Evolutionary conservation across 2,329 filamentous ascomycete species (phyloP), one percentile per base, ranked within the genome.

Genomic region (Pyrenochaeta sp.): DNA sequence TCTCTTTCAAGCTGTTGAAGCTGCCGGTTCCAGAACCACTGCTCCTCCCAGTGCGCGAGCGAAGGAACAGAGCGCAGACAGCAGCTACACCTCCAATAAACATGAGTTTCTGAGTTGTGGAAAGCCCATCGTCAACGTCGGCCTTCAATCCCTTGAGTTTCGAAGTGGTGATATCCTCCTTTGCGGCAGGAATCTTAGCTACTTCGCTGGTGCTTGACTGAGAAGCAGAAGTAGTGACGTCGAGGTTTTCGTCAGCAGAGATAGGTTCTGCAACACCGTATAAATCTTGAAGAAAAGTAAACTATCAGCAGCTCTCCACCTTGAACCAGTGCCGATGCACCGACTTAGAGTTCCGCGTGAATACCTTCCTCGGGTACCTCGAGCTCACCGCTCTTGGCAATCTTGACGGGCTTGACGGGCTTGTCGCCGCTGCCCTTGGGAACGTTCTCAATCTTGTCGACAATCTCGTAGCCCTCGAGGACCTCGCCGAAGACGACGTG

Each of bases 401-500:
- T 90, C 80, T 85, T 92, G 75, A 94, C 79, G 14, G 79, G 69
- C 75, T 85, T 75, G 51, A 71, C 69, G 19, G 90, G 90, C 76
- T 84, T 88, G 77, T 92, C 88, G 60, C 82, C 81, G 30, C 77
- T 61, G 53, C 71, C 74, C 70, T 88, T 93, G 67, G 82, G 73
- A 58, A 80, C 79, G 62, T 86, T 83, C 80, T 94, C 86, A 63
- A 94, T 90, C 79, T 85, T 84, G 67, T 88, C 84, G 57, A 94
- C 82, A 52, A 94, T 72, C 5, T 93, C 88, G 75, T 88, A 89
- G 71, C 90, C 90, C 78, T 94, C 89, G 60, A 94, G 80, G 57
- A 95, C 87, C 76, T 95, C 89, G 69, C 89, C 89, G 71, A 94
- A 94, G 67, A 94, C 89, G 65, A 94, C 90, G 77, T 94, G 89